Conservation (phyloP, 495 filamentous ascomycete species). For the Penicillium paradoxum region DNA sequence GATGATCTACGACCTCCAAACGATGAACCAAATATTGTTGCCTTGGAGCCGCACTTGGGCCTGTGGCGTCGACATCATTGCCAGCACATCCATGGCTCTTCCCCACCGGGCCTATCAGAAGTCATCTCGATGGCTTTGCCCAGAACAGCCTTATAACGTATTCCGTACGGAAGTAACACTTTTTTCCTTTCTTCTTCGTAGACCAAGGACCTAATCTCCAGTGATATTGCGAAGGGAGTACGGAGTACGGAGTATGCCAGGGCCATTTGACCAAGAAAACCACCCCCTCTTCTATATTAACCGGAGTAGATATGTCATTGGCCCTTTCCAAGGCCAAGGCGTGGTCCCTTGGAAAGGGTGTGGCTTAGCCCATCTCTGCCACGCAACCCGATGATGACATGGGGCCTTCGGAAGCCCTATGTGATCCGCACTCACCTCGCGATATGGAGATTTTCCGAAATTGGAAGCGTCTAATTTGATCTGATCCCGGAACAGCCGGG, state of each 20-base stretch:
- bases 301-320: background rate
- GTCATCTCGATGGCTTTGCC: background rate
- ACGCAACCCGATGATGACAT: conserved; percentile 1
- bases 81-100: conserved; percentile 11
- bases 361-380: background rate
- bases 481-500: background rate
- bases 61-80: conserved; percentile 11
- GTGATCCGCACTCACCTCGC: background rate
- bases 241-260: too few species aligned
- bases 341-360: background rate
- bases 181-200: too few species aligned
- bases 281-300: background rate
- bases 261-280: background rate
- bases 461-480: background rate
- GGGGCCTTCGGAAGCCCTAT: background rate
- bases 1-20: too few species aligned
- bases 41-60: conserved; percentile 25
- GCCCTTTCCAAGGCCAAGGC: background rate
- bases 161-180: too few species aligned
- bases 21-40: conserved; percentile 9
- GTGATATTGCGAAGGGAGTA: too few species aligned
- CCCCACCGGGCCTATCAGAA: background rate
- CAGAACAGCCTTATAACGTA: background rate
- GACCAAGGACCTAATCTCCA: too few species aligned
- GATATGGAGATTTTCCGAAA: background rate